Percentiles rank a stretch among this genome's conserved stretches.
These are phyloP conservation scores for Syzygium jambos DNA, from an alignment of 345 rosid species.

Conservation along the genomic window DNA sequence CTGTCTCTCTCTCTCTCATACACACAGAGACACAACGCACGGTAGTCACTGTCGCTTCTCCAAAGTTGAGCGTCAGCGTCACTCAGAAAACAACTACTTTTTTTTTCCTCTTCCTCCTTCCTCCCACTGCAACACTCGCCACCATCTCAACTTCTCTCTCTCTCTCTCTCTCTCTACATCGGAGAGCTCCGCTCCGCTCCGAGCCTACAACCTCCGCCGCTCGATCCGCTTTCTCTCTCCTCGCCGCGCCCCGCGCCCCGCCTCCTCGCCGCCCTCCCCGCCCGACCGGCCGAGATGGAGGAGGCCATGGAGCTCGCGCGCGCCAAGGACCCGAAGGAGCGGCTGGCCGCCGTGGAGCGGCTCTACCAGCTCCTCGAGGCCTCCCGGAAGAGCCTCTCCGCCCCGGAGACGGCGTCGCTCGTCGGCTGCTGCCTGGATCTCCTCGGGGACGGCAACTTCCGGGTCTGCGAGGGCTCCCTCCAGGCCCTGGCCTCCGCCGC, in stretches of 20 bases:
- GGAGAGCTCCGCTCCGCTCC: not conserved
- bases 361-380: slow-evolving; percentile 88
- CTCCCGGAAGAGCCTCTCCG: slow-evolving; percentile 59
- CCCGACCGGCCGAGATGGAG: slow-evolving; percentile 42
- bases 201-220: not conserved
- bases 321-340: slow-evolving; percentile 93
- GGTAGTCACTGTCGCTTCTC: not conserved
- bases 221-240: not conserved
- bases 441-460: slow-evolving; percentile 83
- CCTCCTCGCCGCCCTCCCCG: not conserved
- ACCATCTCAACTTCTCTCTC: not conserved
- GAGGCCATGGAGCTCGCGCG: slow-evolving; percentile 96
- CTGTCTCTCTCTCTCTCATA: not conserved
- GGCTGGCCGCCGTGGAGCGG: slow-evolving; percentile 98
- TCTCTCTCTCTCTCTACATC: not conserved
- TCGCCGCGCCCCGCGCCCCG: not conserved
- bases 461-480: slow-evolving; percentile 90
- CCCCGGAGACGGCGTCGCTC: slow-evolving; percentile 70
- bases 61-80: not conserved
- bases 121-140: not conserved
- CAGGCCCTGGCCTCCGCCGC: slow-evolving; percentile 98
- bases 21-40: not conserved
- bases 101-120: not conserved
- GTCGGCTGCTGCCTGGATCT: slow-evolving; percentile 98
- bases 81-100: not conserved